Evolutionary conservation across 2,329 filamentous ascomycete species (phyloP).

Genomic region (Sphaerulina vaccinii): DNA sequence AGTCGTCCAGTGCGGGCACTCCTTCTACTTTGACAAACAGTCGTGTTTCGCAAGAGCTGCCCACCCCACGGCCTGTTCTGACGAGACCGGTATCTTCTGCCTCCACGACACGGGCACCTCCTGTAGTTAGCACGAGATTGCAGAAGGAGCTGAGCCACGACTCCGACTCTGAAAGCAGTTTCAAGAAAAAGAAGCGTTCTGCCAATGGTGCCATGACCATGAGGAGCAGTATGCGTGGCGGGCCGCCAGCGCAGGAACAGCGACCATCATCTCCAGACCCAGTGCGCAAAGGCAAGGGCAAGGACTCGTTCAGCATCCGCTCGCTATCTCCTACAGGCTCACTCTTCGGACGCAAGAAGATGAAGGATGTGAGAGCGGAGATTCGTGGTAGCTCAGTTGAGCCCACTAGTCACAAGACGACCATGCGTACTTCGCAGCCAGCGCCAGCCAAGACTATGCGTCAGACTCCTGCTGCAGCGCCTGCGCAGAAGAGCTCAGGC

Average conservation of each 20-base stretch:
- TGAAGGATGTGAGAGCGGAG: constrained; percentile 29
- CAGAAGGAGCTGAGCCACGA: constrained; percentile 41
- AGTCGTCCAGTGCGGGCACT: constrained; percentile 4
- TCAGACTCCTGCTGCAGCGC: constrained; percentile 11
- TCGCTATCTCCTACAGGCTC: constrained; percentile 67
- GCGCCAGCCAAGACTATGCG: constrained; percentile 10
- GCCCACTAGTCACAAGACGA: constrained; percentile 21
- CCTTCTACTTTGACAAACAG: constrained; percentile 17
- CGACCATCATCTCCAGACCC: constrained; percentile 45
- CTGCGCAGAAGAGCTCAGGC: constrained; percentile 7
- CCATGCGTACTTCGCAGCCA: constrained; percentile 22
- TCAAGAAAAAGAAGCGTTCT: constrained; percentile 60
- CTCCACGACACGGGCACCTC: constrained; percentile 10
- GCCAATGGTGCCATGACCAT: constrained; percentile 45
- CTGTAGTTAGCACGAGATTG: constrained; percentile 25
- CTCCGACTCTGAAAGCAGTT: constrained; percentile 65
- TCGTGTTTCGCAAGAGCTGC: constrained; percentile 17
- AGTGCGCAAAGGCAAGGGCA: constrained; percentile 23
- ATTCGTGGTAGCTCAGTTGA: constrained; percentile 32
- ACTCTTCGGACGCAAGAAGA: constrained; percentile 42
- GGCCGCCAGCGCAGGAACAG: constrained; percentile 40
- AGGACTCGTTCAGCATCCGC: constrained; percentile 58
- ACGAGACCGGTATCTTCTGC: constrained; percentile 6
- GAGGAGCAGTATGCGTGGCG: constrained; percentile 69
- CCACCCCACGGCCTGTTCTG: constrained; percentile 9